These are phyloP conservation scores for Erysimum cheiri DNA, from an alignment of 441 rosid species.

Conservation along the genomic window DNA sequence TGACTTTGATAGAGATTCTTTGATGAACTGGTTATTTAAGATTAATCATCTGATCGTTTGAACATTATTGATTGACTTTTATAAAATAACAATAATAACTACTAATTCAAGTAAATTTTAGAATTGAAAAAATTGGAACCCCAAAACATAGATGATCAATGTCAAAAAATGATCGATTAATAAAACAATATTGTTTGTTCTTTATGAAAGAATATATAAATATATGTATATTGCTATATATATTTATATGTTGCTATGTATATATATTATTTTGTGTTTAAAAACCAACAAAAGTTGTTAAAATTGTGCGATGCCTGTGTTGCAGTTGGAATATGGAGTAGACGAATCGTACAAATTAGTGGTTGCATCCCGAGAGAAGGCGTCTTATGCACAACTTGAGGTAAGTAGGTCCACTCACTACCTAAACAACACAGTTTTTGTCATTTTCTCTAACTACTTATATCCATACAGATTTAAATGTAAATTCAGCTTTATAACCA, in stretches of 20 bases:
- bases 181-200: not conserved
- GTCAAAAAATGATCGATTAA: not conserved
- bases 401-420: slow-evolving; percentile 41
- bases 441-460: slow-evolving; percentile 14
- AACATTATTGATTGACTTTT: not conserved
- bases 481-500: slow-evolving; percentile 25
- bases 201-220: too few species aligned
- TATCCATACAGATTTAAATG: not conserved
- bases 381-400: slow-evolving; percentile 62
- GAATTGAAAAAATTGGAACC: not conserved
- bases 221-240: too few species aligned
- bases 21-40: not conserved
- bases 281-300: not conserved
- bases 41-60: not conserved
- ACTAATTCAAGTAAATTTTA: not conserved
- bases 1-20: not conserved
- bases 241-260: too few species aligned
- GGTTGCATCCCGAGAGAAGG: slow-evolving; percentile 54
- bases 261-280: not conserved
- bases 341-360: slow-evolving; percentile 71
- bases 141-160: not conserved
- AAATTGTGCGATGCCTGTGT: slow-evolving; percentile 21
- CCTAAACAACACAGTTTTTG: slow-evolving; percentile 1
- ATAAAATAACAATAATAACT: not conserved
- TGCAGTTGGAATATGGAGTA: slow-evolving; percentile 65